Evolutionary conservation across 495 filamentous ascomycete species (phyloP).

Genomic region (Lepidopterella palustris): DNA sequence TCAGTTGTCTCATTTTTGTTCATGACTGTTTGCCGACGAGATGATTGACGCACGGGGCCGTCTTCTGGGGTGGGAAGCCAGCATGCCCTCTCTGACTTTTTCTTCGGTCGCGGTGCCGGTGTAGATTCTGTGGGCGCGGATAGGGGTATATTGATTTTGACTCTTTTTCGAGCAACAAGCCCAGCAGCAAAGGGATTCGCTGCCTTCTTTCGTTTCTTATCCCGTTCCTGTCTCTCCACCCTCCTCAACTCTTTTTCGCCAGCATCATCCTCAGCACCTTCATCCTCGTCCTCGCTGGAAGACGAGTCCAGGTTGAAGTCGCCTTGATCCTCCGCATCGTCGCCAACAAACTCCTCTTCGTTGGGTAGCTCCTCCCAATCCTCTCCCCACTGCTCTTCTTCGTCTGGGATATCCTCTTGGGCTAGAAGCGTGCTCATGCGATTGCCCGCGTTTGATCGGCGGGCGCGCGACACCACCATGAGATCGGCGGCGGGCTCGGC

Average conservation of each 20-base stretch:
- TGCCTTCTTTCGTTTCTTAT: conserved; percentile 63
- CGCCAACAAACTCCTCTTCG: conserved; percentile 76
- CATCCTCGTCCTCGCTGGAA: conserved; percentile 70
- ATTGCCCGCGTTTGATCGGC: conserved; percentile 80
- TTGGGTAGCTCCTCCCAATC: conserved; percentile 60
- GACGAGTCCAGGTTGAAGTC: conserved; percentile 76
- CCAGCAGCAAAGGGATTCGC: conserved; percentile 41
- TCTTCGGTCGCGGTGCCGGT: conserved; percentile 63
- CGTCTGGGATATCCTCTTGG: conserved; percentile 59
- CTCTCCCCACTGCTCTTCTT: conserved; percentile 63
- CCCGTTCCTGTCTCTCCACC: conserved; percentile 39
- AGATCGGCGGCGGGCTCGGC: conserved; percentile 54
- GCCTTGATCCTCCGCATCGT: conserved; percentile 57
- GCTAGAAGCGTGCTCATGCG: conserved; percentile 70
- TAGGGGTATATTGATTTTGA: conserved; percentile 50
- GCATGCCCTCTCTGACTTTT: conserved; percentile 85
- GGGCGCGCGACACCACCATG: conserved; percentile 67
- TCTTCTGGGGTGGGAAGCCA: conserved; percentile 80
- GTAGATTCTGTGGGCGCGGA: conserved; percentile 50
- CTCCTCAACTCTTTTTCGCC: conserved; percentile 48
- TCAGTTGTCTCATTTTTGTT: conserved; percentile 79
- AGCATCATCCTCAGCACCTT: conserved; percentile 52
- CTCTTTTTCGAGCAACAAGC: conserved; percentile 52
- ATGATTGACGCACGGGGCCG: conserved; percentile 73
- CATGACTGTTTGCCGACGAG: conserved; percentile 71